Percentiles rank a stretch among this genome's conserved stretches.
phyloP scores from a whole-genome alignment of 1,284 basidiomycete species.

The Irpex sp. region DNA sequence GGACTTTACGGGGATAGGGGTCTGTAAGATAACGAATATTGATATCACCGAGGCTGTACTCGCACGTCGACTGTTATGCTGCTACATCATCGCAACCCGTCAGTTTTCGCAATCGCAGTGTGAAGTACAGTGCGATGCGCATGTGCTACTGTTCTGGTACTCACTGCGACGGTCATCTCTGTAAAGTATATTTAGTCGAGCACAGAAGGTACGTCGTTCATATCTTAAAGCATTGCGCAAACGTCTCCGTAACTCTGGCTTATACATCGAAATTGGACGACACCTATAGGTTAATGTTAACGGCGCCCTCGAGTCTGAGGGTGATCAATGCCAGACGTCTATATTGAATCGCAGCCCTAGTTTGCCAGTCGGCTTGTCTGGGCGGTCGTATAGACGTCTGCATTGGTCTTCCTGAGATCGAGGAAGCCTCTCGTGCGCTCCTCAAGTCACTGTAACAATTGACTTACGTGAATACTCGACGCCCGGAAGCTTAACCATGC shows the following conservation, averaged over 20 bases:
- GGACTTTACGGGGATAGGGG: neutral
- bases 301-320: constrained; percentile 7
- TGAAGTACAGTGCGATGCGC: neutral
- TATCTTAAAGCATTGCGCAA: no score
- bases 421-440: no score
- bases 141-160: constrained; percentile 1
- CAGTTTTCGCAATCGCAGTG: neutral
- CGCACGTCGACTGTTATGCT: neutral
- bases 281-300: neutral
- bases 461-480: no score
- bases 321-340: constrained; percentile 18
- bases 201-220: no score
- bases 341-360: neutral
- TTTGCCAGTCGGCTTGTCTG: constrained; percentile 1
- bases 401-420: constrained; percentile 12
- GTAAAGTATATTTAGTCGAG: neutral
- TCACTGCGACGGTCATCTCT: constrained; percentile 8
- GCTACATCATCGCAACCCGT: neutral
- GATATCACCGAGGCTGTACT: neutral
- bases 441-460: no score
- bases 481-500: no score
- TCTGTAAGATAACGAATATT: neutral
- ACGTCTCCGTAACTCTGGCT: no score
- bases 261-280: neutral
- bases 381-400: constrained; percentile 10